A percentile compares a stretch with the other conserved stretches of the same genome.
These are phyloP conservation scores for Corymbia calophylla DNA, from an alignment of 441 rosid genomes.

Conservation along the genomic window DNA sequence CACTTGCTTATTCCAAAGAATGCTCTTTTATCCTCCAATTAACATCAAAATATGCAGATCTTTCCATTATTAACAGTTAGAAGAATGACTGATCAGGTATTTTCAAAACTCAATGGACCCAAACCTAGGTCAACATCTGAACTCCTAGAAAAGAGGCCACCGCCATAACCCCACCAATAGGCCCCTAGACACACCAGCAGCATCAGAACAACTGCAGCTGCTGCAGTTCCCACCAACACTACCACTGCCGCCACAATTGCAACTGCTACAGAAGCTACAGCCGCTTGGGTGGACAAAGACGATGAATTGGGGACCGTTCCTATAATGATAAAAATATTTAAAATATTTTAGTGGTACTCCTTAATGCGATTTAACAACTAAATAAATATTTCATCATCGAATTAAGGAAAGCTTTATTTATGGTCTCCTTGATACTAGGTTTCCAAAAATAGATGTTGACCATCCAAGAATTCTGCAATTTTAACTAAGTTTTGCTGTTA, in stretches of 20 bases:
- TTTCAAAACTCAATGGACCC: slow-evolving; percentile 19
- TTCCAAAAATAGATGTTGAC: not conserved
- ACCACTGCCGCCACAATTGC: slow-evolving; percentile 71
- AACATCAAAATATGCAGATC: not conserved
- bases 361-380: not conserved
- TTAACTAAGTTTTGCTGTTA: not conserved
- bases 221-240: slow-evolving; percentile 57
- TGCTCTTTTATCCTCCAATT: not conserved
- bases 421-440: not conserved
- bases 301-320: slow-evolving; percentile 89
- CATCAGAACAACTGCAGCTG: slow-evolving; percentile 57
- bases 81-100: slow-evolving; percentile 1
- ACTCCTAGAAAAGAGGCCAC: slow-evolving; percentile 62
- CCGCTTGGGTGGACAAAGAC: slow-evolving; percentile 70
- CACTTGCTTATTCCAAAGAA: not conserved
- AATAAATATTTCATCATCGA: not conserved
- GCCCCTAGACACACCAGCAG: slow-evolving; percentile 71
- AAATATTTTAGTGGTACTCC: slow-evolving; percentile 7
- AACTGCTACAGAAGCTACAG: slow-evolving; percentile 60
- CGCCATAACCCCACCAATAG: slow-evolving; percentile 68
- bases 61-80: not conserved
- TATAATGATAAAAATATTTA: slow-evolving; percentile 70
- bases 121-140: slow-evolving; percentile 54
- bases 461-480: not conserved
- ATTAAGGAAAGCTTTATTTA: slow-evolving; percentile 2